These are phyloP conservation scores for Suillus luteus DNA, from an alignment of 768 basidiomycete genomes.

Conservation along the genomic window DNA sequence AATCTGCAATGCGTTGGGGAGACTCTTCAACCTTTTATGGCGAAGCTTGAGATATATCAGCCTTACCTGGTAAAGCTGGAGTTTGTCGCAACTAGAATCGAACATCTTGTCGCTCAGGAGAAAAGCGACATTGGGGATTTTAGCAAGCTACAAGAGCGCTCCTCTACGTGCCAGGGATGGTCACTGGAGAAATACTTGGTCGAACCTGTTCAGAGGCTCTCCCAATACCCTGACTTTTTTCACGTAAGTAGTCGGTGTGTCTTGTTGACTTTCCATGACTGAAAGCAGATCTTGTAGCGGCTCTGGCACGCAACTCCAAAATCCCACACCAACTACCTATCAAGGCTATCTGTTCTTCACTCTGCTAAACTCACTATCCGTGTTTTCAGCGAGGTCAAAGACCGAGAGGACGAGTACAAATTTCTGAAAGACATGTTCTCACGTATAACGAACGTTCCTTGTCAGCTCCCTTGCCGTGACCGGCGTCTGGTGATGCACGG, in stretches of 20 bases:
- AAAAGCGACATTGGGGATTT: constrained; percentile 84
- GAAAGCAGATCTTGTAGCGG: constrained; percentile 46
- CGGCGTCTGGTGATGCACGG: constrained; percentile 77
- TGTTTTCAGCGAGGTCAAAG: constrained; percentile 83
- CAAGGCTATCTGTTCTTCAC: constrained; percentile 64
- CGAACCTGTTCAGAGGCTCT: constrained; percentile 75
- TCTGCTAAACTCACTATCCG: constrained; percentile 72
- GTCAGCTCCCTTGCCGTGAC: constrained; percentile 66
- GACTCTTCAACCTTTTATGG: constrained; percentile 59
- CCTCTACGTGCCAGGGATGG: constrained; percentile 59
- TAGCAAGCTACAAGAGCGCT: constrained; percentile 63
- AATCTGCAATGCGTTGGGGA: constrained; percentile 59
- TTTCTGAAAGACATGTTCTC: constrained; percentile 60
- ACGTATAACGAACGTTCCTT: constrained; percentile 58
- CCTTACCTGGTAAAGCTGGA: constrained; percentile 80
- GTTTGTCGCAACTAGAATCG: constrained; percentile 54
- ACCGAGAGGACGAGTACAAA: constrained; percentile 86
- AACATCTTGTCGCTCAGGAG: constrained; percentile 47
- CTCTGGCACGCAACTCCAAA: constrained; percentile 70
- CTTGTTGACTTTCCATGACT: constrained; percentile 3
- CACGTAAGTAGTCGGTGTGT: constrained; percentile 49
- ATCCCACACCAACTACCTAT: constrained; percentile 67
- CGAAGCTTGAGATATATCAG: constrained; percentile 79
- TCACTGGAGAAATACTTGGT: constrained; percentile 66
- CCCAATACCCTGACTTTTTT: constrained; percentile 71